Conservation (phyloP, 495 filamentous ascomycete species). For the Podospora fimiseda region DNA sequence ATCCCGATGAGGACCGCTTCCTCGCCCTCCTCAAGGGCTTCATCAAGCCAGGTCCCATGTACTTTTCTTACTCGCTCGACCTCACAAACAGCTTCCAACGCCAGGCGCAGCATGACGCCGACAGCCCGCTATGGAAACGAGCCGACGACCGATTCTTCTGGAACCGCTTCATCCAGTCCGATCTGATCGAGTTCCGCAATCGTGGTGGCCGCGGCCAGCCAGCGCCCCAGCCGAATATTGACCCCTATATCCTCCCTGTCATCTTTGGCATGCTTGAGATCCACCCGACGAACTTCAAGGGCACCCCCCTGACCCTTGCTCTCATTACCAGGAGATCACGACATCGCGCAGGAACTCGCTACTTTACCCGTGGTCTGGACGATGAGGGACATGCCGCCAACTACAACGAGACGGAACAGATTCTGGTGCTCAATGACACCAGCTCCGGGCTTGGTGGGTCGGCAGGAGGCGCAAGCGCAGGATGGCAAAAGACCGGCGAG, state of each 20-base stretch:
- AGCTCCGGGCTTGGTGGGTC: conserved; percentile 68
- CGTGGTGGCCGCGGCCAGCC: conserved; percentile 46
- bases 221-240: conserved; percentile 65
- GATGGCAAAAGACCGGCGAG: conserved; percentile 53
- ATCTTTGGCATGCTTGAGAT: conserved; percentile 95
- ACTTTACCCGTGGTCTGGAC: conserved; percentile 90
- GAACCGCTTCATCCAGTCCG: conserved; percentile 87
- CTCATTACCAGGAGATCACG: conserved; percentile 84
- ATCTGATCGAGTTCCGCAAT: conserved; percentile 78
- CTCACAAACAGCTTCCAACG: conserved; percentile 93
- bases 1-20: conserved; percentile 89
- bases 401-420: conserved; percentile 96
- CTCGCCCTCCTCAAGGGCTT: conserved; percentile 68
- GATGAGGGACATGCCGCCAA: conserved; percentile 91
- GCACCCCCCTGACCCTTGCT: conserved; percentile 72
- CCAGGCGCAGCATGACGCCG: conserved; percentile 64
- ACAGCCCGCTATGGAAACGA: conserved; percentile 76
- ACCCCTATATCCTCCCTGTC: conserved; percentile 90
- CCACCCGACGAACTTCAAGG: conserved; percentile 69
- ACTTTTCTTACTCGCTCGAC: conserved; percentile 95
- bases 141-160: conserved; percentile 98
- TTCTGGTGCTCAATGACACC: conserved; percentile 76
- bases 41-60: conserved; percentile 81
- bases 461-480: conserved; percentile 62
- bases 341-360: conserved; percentile 81